Evolutionary conservation across 2,329 filamentous ascomycete genomes (phyloP).

Genomic region (Pestalotiopsis sp.): DNA sequence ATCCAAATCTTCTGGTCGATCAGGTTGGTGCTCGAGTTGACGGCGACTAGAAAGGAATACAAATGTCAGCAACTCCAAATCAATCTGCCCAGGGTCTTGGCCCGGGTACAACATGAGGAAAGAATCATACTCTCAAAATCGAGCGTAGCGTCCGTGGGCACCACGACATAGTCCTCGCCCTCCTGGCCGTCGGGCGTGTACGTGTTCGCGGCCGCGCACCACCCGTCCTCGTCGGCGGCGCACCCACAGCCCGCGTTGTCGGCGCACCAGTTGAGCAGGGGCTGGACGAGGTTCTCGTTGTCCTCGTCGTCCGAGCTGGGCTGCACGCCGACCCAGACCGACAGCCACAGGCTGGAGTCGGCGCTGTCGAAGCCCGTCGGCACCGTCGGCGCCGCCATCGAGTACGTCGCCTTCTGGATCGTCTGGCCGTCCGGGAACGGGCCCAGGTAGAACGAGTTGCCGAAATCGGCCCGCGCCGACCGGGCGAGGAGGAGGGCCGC

Average conservation of each 20-base stretch:
- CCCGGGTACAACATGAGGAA: neutral
- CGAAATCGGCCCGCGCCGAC: constrained; percentile 1
- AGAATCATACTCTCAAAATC: constrained; percentile 14
- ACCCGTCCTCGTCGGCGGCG: constrained; percentile 2
- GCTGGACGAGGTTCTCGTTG: constrained; percentile 18
- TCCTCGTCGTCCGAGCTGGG: constrained; percentile 14
- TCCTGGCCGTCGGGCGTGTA: constrained; percentile 15
- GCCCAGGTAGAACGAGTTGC: constrained; percentile 19
- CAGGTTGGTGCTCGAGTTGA: neutral
- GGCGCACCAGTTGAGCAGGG: constrained; percentile 18
- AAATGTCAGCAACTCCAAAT: neutral
- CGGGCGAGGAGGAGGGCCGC: neutral
- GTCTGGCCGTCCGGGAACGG: constrained; percentile 13
- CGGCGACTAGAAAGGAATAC: neutral
- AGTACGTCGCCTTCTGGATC: constrained; percentile 19
- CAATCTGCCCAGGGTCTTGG: too few relatives aligned
- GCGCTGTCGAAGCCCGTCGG: constrained; percentile 9
- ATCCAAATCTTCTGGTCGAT: constrained; percentile 17
- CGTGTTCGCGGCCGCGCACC: constrained; percentile 17
- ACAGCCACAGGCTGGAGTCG: constrained; percentile 11
- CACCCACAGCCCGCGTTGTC: constrained; percentile 14
- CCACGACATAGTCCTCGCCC: constrained; percentile 5
- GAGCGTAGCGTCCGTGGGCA: constrained; percentile 11
- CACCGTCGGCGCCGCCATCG: constrained; percentile 8
- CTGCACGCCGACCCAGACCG: constrained; percentile 19